Evolutionary conservation across 495 filamentous ascomycete species (phyloP).

Genomic region (Penicillium maclennaniae): DNA sequence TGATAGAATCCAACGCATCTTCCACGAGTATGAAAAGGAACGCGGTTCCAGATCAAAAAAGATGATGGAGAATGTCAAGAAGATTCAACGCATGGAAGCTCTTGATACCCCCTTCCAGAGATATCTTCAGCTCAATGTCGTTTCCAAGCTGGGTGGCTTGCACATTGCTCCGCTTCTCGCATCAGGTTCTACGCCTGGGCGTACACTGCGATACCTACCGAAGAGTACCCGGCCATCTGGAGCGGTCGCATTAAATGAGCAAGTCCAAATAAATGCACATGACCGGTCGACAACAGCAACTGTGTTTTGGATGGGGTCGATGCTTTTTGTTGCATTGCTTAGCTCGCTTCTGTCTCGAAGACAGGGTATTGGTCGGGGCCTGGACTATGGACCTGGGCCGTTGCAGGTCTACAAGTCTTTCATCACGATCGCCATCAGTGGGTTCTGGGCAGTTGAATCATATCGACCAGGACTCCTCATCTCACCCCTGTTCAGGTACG

Average conservation of each 20-base stretch:
- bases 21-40: constrained; percentile 6
- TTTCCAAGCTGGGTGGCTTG: not conserved
- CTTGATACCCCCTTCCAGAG: constrained; percentile 9
- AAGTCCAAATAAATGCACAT: not conserved
- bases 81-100: constrained; percentile 6
- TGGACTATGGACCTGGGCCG: not conserved
- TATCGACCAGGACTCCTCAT: constrained; percentile 1
- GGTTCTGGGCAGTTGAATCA: constrained; percentile 9
- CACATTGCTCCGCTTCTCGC: not conserved
- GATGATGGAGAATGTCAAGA: not conserved
- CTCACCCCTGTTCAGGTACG: not conserved
- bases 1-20: constrained; percentile 24
- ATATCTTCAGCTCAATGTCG: constrained; percentile 10
- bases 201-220: not conserved
- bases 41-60: constrained; percentile 1
- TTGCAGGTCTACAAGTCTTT: not conserved
- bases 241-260: constrained; percentile 3
- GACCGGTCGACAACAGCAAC: constrained; percentile 2
- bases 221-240: not conserved
- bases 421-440: constrained; percentile 4
- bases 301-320: not conserved
- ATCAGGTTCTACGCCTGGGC: not conserved
- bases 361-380: not conserved
- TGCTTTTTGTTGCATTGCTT: constrained; percentile 8
- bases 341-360: not conserved